These are phyloP conservation scores for Plasmodium gonderi DNA, from an alignment of 169 alveolate species.

Conservation along the genomic window DNA sequence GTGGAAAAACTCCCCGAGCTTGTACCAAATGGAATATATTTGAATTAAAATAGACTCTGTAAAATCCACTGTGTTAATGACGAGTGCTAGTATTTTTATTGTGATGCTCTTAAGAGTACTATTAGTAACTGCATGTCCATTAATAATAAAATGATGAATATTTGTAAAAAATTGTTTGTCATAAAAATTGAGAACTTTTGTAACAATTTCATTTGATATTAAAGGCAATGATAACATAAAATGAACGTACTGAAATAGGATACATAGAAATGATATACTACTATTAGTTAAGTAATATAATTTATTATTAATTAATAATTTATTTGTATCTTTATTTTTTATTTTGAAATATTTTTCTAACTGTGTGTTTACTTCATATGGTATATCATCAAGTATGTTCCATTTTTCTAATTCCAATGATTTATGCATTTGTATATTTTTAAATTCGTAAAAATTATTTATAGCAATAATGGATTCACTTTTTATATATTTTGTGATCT, in stretches of 20 bases:
- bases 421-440: conserved; percentile 37
- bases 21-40: background rate
- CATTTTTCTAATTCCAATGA: conserved; percentile 43
- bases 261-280: conserved; percentile 4
- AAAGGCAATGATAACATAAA: conserved; percentile 2
- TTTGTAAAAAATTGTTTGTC: background rate
- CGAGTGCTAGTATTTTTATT: conserved; percentile 7
- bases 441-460: conserved; percentile 34
- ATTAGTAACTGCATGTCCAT: conserved; percentile 34
- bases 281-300: conserved; percentile 27
- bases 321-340: conserved; percentile 11
- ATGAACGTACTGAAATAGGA: conserved; percentile 4
- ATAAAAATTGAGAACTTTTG: background rate
- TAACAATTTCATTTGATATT: conserved; percentile 16
- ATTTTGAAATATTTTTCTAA: background rate
- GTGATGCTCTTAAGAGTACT: conserved; percentile 31
- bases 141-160: conserved; percentile 1
- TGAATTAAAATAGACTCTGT: background rate
- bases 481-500: background rate
- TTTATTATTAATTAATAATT: background rate
- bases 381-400: conserved; percentile 23
- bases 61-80: conserved; percentile 21
- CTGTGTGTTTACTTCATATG: conserved; percentile 17
- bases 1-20: background rate
- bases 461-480: background rate